These are phyloP conservation scores for Fusarium anguioides DNA, from an alignment of 2,329 filamentous ascomycete genomes.

Conservation along the genomic window DNA sequence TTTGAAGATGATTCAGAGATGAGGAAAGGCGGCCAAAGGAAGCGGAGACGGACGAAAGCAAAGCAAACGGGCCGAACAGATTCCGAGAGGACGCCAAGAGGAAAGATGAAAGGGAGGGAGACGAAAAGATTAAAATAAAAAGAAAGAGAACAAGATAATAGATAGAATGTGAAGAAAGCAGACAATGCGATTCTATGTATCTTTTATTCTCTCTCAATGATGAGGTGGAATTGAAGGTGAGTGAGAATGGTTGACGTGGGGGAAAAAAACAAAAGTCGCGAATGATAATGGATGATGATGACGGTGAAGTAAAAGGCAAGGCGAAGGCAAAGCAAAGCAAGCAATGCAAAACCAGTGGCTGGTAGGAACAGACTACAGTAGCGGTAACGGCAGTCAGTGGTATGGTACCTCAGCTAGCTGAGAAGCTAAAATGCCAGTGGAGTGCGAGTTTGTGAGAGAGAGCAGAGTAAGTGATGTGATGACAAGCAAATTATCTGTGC, in stretches of 20 bases:
- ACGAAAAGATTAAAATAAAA: not conserved
- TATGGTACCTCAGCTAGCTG: slow-evolving; percentile 9
- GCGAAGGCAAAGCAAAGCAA: not conserved
- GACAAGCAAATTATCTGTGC: slow-evolving; percentile 27
- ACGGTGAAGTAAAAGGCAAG: slow-evolving; percentile 31
- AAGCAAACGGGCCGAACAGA: slow-evolving; percentile 41
- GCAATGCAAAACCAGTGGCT: slow-evolving; percentile 7
- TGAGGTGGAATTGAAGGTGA: slow-evolving; percentile 20
- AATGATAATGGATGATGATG: slow-evolving; percentile 31
- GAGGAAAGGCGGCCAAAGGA: slow-evolving; percentile 29
- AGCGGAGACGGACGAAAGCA: slow-evolving; percentile 43
- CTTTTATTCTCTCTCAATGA: slow-evolving; percentile 20
- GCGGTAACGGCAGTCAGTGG: slow-evolving; percentile 14
- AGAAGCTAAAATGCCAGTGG: not conserved
- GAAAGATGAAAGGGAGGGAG: slow-evolving; percentile 14
- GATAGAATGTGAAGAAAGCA: not conserved
- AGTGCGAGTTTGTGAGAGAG: not conserved
- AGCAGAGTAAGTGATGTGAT: slow-evolving; percentile 6
- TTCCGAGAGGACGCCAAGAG: slow-evolving; percentile 38
- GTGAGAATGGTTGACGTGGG: slow-evolving; percentile 7
- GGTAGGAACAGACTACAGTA: not conserved
- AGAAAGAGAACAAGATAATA: slow-evolving; percentile 3
- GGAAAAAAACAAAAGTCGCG: slow-evolving; percentile 16
- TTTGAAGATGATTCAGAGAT: slow-evolving; percentile 22
- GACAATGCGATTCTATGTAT: slow-evolving; percentile 25